Evolutionary conservation across 192 early-diverging fungal species (phyloP).

Genomic region (Cladochytrium replicatum): DNA sequence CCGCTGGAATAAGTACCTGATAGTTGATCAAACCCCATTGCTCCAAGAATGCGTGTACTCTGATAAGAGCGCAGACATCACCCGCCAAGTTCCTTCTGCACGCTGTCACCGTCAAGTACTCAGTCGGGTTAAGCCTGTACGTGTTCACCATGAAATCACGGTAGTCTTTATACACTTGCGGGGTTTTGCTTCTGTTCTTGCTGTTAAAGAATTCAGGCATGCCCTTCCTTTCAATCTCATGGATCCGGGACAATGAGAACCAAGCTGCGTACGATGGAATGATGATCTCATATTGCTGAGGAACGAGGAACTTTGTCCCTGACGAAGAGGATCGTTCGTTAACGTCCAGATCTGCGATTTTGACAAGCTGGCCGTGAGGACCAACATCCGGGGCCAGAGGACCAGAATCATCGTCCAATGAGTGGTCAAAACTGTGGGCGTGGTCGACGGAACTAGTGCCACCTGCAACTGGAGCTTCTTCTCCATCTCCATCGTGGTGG

Average conservation of each 20-base stretch:
- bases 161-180: slow-evolving; percentile 81
- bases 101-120: slow-evolving; percentile 97
- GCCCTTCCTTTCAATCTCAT: slow-evolving; percentile 79
- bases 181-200: slow-evolving; percentile 88
- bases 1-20: too few relatives aligned
- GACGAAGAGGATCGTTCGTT: too few relatives aligned
- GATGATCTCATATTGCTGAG: slow-evolving; percentile 30
- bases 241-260: slow-evolving; percentile 72
- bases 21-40: slow-evolving; percentile 99
- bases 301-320: neutral
- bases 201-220: slow-evolving; percentile 95
- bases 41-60: slow-evolving; percentile 96
- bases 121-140: slow-evolving; percentile 86
- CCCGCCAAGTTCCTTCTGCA: slow-evolving; percentile 93
- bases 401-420: too few relatives aligned
- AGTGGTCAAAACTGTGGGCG: too few relatives aligned
- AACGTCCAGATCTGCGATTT: too few relatives aligned
- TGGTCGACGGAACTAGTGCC: too few relatives aligned
- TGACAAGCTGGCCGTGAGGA: too few relatives aligned
- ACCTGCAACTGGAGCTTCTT: too few relatives aligned
- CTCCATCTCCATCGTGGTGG: too few relatives aligned
- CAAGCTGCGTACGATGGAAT: slow-evolving; percentile 87
- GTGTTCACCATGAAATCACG: slow-evolving; percentile 98
- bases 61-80: slow-evolving; percentile 96
- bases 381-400: too few relatives aligned